Conservation (phyloP, 2,329 filamentous ascomycete genomes). For the Chrysoporthe austroafricana region DNA sequence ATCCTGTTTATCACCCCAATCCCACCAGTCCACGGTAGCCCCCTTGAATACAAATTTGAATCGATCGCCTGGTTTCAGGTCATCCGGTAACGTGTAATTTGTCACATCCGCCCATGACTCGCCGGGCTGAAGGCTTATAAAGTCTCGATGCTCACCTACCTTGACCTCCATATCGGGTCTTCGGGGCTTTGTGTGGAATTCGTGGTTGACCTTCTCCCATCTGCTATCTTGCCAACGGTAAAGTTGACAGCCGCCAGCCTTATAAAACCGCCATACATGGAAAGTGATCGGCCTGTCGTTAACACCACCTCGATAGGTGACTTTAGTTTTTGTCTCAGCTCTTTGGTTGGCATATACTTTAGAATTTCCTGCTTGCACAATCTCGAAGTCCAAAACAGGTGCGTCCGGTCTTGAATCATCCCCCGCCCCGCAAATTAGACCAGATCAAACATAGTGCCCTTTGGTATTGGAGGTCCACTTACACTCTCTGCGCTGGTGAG, state of each 20-base stretch:
- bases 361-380: background rate
- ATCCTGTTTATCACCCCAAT: slow-evolving; percentile 1
- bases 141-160: background rate
- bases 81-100: background rate
- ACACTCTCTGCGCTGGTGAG: background rate
- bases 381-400: background rate
- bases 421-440: background rate
- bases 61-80: slow-evolving; percentile 3
- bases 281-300: background rate
- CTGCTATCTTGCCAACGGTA: background rate
- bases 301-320: background rate
- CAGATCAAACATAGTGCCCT: background rate
- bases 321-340: background rate
- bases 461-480: background rate
- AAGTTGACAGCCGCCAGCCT: background rate
- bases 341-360: background rate
- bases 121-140: background rate
- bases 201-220: background rate
- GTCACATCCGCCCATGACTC: background rate
- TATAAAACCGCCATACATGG: background rate
- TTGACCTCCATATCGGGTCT: background rate
- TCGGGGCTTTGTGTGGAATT: background rate
- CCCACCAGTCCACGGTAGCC: background rate
- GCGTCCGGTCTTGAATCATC: background rate
- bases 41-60: background rate